Base-by-base conservation (phyloP, 495 filamentous ascomycete genomes). In the Antarctomyces pellizariae region DNA sequence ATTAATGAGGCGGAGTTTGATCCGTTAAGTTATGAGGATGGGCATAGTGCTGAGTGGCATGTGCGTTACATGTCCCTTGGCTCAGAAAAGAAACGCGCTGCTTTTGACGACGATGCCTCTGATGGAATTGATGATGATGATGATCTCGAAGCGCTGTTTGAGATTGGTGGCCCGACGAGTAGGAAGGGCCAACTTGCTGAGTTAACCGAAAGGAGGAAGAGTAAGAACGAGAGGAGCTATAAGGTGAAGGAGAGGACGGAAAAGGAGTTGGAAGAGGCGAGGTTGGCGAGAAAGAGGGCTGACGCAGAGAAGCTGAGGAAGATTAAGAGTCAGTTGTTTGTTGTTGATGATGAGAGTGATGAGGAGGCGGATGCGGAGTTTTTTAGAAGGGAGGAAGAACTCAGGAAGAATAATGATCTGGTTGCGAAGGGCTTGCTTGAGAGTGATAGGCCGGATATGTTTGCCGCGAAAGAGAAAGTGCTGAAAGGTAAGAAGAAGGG, bases 271-370 rank as follows among this genome's bases (percentile, higher is more conserved):
- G 45, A 59, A n/a, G 55, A 50, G 24, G 35, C 47, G 6, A 36
- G 47, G 7, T 50, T 47, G 21, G 57, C 49, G 26, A 47, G 45
- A 18, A 62, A 63, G 34, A 45, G 60, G 26, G 55, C 57, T 22
- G 55, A 75, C 34, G 48, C 62, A 12, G 70, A 68, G 29, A 72
- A 76, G 43, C 55, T 62, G 31, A 53, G 53, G 11, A 72, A 73
- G 44, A 76, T 90, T 45, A 93, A 92, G 57, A 82, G 73, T 42
- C 65, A 66, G 11, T 47, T 84, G 20, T 89, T 67, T 44, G 72
- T 97, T 18, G 76, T 69, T 43, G 75, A 79, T 34, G 79, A 86
- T 30, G 78, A 89, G 34, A 65, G 57, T n/a, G 72, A 74, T 29
- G 62, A 59, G 18, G 68, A 72, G 26, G 52, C 53, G 20, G 65